Conservation (phyloP, 805 yeast species). For the Candida manassasensis region DNA sequence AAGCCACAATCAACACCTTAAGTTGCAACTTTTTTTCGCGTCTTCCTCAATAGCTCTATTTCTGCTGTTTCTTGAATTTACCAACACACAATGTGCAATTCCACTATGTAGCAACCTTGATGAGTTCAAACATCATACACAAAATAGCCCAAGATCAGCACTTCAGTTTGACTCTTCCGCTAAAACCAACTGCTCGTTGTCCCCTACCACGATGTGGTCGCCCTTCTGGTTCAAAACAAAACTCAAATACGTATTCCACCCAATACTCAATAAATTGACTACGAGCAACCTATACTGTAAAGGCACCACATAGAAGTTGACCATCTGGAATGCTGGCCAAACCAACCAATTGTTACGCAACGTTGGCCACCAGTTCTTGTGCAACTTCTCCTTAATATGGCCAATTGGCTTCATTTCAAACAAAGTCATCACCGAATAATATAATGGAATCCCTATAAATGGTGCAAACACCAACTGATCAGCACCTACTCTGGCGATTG, state of each 20-base stretch:
- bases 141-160: too few relatives aligned
- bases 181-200: conserved; percentile 2
- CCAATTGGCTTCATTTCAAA: conserved; percentile 47
- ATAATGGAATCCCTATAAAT: conserved; percentile 61
- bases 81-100: too few relatives aligned
- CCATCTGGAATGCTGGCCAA: conserved; percentile 85
- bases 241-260: conserved; percentile 82
- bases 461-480: conserved; percentile 84
- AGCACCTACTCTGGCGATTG: conserved; percentile 46
- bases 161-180: neutral
- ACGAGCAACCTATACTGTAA: conserved; percentile 60
- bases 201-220: conserved; percentile 4
- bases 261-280: conserved; percentile 67
- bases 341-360: conserved; percentile 72
- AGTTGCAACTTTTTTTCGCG: too few relatives aligned
- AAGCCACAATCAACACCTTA: too few relatives aligned
- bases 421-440: conserved; percentile 61
- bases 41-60: too few relatives aligned
- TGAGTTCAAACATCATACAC: too few relatives aligned
- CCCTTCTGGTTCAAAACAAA: conserved; percentile 27
- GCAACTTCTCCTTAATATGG: conserved; percentile 39
- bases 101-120: too few relatives aligned
- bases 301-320: conserved; percentile 76
- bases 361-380: conserved; percentile 60
- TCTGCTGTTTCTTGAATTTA: too few relatives aligned